Base-by-base conservation (phyloP, 371 early-diverging fungal genomes). In the Neoconidiobolus thromboides region DNA sequence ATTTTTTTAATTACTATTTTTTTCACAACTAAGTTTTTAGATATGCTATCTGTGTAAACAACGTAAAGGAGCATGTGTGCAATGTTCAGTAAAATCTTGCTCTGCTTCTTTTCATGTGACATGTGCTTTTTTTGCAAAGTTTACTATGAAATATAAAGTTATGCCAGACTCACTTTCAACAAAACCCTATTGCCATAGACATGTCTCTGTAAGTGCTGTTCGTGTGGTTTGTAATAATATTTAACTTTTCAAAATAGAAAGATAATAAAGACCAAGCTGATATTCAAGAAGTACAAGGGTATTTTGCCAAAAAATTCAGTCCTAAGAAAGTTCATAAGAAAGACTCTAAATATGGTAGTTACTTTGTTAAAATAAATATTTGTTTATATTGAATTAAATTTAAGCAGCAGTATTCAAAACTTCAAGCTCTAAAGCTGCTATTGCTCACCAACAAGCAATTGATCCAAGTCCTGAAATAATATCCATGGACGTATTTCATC, bases 51-150 rank as follows among this genome's bases (percentile, higher is more conserved):
- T 96, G 40, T 99, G 98, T 70, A 81, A 84, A 52, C 69, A 77
- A 14, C 74, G 76, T 10, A 73, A 73, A 53, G 99, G 99, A 10
- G 97, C 94, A 0, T 90, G 90, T 60, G 95, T 96, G 63, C 96
- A 93, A 69, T 99, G 99, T 69, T 78, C 82, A 58, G 82, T 87
- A 60, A 83, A 83, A 56, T 78, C 80, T 56, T 98, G 99, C 65
- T 86, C 81, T 66, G 75, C 79, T 0, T 87, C 94, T 0, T 98
- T 92, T 65, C 99, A 99, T 71, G 87, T 85, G 0, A 91, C 91
- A 0, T 98, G 99, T 63, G 98, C 95, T 2, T 77, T 90, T 10
- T 78, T 78, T 63, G 89, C 89, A 0, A 80, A 82, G 15, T 73
- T 93, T 2, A 87, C 81, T 65, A 93, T 98, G 92, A 80, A 81